Evolutionary conservation across 2,329 filamentous ascomycete genomes (phyloP), one percentile per base, ranked within the genome.

Genomic region (Elsinoe perseae): DNA sequence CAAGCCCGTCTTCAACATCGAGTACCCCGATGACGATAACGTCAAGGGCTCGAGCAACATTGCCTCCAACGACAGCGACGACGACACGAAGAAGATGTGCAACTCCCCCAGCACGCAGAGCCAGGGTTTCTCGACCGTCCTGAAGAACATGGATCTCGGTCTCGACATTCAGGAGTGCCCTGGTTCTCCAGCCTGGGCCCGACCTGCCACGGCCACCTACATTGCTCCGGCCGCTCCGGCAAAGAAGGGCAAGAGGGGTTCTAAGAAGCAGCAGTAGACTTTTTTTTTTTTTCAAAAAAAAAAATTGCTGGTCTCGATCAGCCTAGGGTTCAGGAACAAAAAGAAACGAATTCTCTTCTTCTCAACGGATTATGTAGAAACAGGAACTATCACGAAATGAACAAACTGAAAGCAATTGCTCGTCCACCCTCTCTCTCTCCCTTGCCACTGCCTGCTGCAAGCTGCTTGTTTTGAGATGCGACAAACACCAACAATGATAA

Each of bases 1-100:
- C 28, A 87, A 87, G 68, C 84, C 85, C 1, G 84, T 88, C 28
- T 87, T 87, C 66, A 80, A 87, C 65, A 85, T 88, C 60, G 85
- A 88, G 70, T 88, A 88, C 64, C 82, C 82, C 2, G 72, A 77
- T 42, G 30, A 38, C 2, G 72, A 77, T 42, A 18, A 38, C 16
- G 36, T 30, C n/a, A 20, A 43, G 36, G 36, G 32, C 10, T 27
- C n/a, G 14, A 30, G 16, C 34, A n/a, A 30, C 3, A 30, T 30
- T 4, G 21, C 36, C 6, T 8, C 10, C 8, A 28, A 20, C 25
- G 20, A 40, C 14, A n/a, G 8, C 32, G 28, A 23, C 36, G 25
- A 42, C 34, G 36, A 34, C 48, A 36, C 1, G 58, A 61, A 21
- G 62, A 70, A 59, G 65, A 73, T 60, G 59, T 85, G 81, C 65